A percentile compares a stretch with the other conserved stretches of the same genome.
Conservation (phyloP, 495 filamentous ascomycete genomes). For the Penicillium macrosclerotiorum region DNA sequence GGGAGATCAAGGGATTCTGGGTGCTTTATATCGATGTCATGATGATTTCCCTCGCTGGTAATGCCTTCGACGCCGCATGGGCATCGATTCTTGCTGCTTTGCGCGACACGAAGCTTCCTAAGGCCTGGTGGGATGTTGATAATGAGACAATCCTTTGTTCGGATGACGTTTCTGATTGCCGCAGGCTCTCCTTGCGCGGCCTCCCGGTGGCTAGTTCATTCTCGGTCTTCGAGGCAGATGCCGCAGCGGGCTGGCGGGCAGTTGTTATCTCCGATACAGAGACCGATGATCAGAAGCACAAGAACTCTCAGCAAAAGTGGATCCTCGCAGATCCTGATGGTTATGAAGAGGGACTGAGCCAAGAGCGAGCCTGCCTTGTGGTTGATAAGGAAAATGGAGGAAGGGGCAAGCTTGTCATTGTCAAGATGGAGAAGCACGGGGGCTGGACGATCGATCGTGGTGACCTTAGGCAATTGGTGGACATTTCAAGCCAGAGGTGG, state of each 20-base stretch:
- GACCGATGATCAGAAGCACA: slow-evolving; percentile 31
- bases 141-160: slow-evolving; percentile 75
- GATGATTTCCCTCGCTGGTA: slow-evolving; percentile 87
- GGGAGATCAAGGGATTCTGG: slow-evolving; percentile 82
- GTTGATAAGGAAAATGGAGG: slow-evolving; percentile 59
- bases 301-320: slow-evolving; percentile 57
- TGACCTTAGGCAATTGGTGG: slow-evolving; percentile 55
- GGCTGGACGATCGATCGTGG: slow-evolving; percentile 58
- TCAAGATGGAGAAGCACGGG: slow-evolving; percentile 78
- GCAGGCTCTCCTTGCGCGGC: slow-evolving; percentile 50
- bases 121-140: slow-evolving; percentile 83
- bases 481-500: slow-evolving; percentile 54
- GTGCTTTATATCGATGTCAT: slow-evolving; percentile 88
- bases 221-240: slow-evolving; percentile 68
- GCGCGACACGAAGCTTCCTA: slow-evolving; percentile 71
- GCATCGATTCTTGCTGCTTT: slow-evolving; percentile 79
- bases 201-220: slow-evolving; percentile 72
- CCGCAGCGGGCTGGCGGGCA: slow-evolving; percentile 41
- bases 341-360: slow-evolving; percentile 79
- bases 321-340: slow-evolving; percentile 84
- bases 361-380: slow-evolving; percentile 70
- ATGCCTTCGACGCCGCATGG: slow-evolving; percentile 89
- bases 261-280: slow-evolving; percentile 42
- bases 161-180: slow-evolving; percentile 47
- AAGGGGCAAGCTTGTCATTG: slow-evolving; percentile 52